Conservation (phyloP, 2,329 filamentous ascomycete genomes). For the Trichoderma brevicompactum region DNA sequence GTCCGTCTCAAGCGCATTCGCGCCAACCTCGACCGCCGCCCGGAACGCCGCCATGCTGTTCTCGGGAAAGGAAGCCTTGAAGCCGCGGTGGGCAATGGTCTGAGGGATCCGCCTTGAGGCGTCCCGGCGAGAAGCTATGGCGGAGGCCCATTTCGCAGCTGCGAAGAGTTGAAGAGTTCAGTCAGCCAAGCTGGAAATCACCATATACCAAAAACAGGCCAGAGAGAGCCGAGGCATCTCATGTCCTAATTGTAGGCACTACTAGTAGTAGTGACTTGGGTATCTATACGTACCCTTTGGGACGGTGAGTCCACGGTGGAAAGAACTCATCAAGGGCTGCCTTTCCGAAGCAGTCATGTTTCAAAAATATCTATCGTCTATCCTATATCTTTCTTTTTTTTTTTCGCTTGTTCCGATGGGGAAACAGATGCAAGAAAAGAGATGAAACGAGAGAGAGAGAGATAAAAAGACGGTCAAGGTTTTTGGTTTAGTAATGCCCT, state of each 20-base stretch:
- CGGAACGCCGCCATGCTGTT: conserved; percentile 83
- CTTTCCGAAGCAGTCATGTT: conserved; percentile 14
- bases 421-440: neutral
- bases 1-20: conserved; percentile 87
- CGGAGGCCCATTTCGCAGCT: conserved; percentile 43
- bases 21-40: conserved; percentile 72
- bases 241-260: no score
- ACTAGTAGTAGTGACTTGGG: no score
- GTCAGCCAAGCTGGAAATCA: neutral
- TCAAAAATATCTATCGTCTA: neutral
- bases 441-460: no score
- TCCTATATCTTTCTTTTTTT: neutral
- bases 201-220: no score
- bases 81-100: conserved; percentile 78
- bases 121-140: conserved; percentile 38
- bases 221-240: no score
- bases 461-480: neutral
- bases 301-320: conserved; percentile 8
- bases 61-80: conserved; percentile 78
- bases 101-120: conserved; percentile 58
- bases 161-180: neutral
- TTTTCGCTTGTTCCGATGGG: neutral
- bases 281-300: conserved; percentile 18
- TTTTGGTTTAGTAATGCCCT: neutral
- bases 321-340: conserved; percentile 11